phyloP scores from a whole-genome alignment of 2,329 filamentous ascomycete species.

The Hypoxylon sp. region DNA sequence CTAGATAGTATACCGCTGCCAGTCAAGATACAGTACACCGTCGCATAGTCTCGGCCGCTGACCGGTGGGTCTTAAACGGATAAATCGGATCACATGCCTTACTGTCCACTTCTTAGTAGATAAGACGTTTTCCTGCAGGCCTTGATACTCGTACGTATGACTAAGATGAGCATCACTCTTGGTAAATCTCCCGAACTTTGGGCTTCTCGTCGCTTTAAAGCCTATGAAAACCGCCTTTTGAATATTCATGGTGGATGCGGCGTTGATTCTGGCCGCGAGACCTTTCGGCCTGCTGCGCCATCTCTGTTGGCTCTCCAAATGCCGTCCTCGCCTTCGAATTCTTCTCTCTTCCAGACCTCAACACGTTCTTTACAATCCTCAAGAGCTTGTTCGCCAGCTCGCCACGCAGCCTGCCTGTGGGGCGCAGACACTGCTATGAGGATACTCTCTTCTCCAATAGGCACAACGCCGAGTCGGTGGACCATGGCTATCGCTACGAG shows the following conservation, averaged over 20 bases:
- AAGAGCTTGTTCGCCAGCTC: conserved; percentile 87
- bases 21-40: too few relatives aligned
- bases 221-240: neutral
- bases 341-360: conserved; percentile 97
- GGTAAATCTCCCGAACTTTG: neutral
- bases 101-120: neutral
- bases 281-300: conserved; percentile 68
- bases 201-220: neutral
- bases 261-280: conserved; percentile 48
- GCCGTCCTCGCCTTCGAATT: conserved; percentile 81
- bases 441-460: conserved; percentile 93
- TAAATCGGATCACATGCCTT: neutral
- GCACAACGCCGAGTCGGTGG: conserved; percentile 87
- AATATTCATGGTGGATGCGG: neutral
- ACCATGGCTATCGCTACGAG: conserved; percentile 82
- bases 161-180: neutral
- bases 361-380: conserved; percentile 87
- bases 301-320: conserved; percentile 92
- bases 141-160: neutral
- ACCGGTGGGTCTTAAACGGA: neutral
- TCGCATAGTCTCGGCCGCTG: conserved; percentile 4
- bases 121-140: neutral
- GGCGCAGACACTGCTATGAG: conserved; percentile 86
- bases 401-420: conserved; percentile 88
- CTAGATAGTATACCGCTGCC: neutral